Evolutionary conservation across 805 yeast species (phyloP).

Genomic region (Crinitomyces ghanaensis): DNA sequence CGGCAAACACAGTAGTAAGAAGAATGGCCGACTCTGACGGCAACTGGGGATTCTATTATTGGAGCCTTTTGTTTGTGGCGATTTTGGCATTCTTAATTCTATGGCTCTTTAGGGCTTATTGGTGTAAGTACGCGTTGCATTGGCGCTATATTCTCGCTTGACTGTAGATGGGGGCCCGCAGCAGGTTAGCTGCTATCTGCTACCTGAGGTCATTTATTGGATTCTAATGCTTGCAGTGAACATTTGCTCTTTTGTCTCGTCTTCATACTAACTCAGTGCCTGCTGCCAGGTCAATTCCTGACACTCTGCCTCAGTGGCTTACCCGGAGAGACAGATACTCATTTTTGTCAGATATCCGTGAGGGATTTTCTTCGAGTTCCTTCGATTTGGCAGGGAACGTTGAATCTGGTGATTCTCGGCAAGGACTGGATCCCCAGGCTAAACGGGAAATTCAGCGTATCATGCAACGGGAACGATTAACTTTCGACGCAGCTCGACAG

Average conservation of each 20-base stretch:
- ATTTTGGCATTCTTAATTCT: conserved; percentile 6
- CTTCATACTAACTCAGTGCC: conserved; percentile 3
- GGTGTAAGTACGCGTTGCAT: conserved; percentile 7
- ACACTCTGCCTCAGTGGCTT: conserved; percentile 6
- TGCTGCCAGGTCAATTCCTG: conserved; percentile 5
- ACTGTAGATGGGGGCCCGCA: neutral
- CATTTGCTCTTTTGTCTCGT: neutral
- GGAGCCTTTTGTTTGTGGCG: conserved; percentile 5
- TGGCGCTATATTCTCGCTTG: neutral
- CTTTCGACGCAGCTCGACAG: conserved; percentile 63
- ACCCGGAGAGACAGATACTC: conserved; percentile 12
- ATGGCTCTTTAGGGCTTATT: conserved; percentile 10
- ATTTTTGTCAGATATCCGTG: conserved; percentile 39
- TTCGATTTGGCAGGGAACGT: conserved; percentile 45
- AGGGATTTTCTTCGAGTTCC: conserved; percentile 46
- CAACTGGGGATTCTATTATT: conserved; percentile 5
- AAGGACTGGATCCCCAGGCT: conserved; percentile 49
- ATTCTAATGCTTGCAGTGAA: neutral
- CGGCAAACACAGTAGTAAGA: no score
- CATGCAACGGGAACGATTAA: conserved; percentile 38
- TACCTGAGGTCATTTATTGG: no score
- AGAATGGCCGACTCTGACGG: neutral
- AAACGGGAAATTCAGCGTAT: conserved; percentile 39
- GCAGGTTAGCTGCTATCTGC: neutral
- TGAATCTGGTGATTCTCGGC: conserved; percentile 39